A percentile compares a stretch with the other conserved stretches of the same genome.
These are phyloP conservation scores for Citrus trifoliata DNA, from an alignment of 345 rosid species.

Conservation along the genomic window DNA sequence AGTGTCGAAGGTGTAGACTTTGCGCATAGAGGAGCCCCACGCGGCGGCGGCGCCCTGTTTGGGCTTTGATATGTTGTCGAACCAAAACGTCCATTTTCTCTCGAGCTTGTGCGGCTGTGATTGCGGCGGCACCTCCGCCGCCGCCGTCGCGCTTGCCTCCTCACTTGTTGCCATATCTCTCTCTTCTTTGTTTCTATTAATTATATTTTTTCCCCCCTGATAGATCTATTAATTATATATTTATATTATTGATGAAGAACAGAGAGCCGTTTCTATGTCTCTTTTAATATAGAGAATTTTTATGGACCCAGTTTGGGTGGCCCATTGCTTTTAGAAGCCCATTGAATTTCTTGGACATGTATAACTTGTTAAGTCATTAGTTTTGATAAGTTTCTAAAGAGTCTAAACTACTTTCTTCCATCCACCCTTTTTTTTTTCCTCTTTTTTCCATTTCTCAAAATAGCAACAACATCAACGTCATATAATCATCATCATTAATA, in stretches of 20 bases:
- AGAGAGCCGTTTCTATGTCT: background rate
- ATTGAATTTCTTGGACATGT: background rate
- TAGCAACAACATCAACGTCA: no score
- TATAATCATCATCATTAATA: no score
- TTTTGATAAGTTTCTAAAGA: no score
- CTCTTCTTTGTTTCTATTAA: background rate
- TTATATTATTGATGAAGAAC: no score
- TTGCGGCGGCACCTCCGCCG: conserved; percentile 40
- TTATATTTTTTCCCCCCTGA: no score
- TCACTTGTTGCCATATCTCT: conserved; percentile 35
- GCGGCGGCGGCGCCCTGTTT: conserved; percentile 78
- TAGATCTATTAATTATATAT: no score
- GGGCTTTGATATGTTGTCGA: conserved; percentile 72
- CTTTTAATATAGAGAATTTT: background rate
- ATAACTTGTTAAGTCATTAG: no score
- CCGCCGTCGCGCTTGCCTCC: conserved; percentile 22
- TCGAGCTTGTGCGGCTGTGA: conserved; percentile 62
- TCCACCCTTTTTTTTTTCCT: no score
- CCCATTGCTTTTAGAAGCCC: background rate
- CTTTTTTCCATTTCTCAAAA: no score
- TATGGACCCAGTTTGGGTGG: background rate
- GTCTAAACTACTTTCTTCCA: no score
- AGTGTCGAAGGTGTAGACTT: conserved; percentile 78
- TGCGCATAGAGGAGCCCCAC: conserved; percentile 83
- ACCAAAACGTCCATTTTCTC: conserved; percentile 93